Conservation (phyloP, 768 basidiomycete genomes). For the Lactarius evosmus region DNA sequence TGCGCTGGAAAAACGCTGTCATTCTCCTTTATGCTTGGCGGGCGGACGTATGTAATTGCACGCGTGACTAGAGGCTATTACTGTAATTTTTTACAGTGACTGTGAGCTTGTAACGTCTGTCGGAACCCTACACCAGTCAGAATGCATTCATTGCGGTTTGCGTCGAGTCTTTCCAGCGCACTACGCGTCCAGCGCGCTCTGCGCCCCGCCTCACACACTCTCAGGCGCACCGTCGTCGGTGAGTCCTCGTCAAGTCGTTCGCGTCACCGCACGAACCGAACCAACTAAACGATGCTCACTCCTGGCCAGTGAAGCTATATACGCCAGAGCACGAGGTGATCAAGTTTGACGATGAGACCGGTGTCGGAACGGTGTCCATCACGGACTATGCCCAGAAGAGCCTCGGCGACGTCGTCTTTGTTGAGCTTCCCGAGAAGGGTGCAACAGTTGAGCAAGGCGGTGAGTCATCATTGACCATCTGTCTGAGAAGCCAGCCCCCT, state of each 20-base stretch:
- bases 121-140: background rate
- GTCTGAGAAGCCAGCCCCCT: background rate
- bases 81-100: background rate
- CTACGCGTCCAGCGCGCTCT: constrained; percentile 32
- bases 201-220: constrained; percentile 32
- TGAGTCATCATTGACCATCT: constrained; percentile 39
- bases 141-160: constrained; percentile 33
- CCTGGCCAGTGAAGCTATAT: constrained; percentile 63
- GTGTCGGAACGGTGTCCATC: constrained; percentile 77
- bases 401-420: constrained; percentile 96
- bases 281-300: background rate
- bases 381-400: constrained; percentile 90
- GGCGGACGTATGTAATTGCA: background rate
- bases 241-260: constrained; percentile 34
- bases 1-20: too few species aligned
- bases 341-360: constrained; percentile 69
- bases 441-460: constrained; percentile 67
- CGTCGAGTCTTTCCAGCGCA: constrained; percentile 31
- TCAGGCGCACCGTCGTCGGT: constrained; percentile 59
- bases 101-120: background rate
- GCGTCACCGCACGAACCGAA: background rate
- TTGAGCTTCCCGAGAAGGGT: constrained; percentile 77
- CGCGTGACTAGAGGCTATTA: constrained; percentile 5
- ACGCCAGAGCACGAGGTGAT: constrained; percentile 88
- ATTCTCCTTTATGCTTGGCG: background rate